Conservation (phyloP, 2,329 filamentous ascomycete species). For the Blastomyces gilchristii region DNA sequence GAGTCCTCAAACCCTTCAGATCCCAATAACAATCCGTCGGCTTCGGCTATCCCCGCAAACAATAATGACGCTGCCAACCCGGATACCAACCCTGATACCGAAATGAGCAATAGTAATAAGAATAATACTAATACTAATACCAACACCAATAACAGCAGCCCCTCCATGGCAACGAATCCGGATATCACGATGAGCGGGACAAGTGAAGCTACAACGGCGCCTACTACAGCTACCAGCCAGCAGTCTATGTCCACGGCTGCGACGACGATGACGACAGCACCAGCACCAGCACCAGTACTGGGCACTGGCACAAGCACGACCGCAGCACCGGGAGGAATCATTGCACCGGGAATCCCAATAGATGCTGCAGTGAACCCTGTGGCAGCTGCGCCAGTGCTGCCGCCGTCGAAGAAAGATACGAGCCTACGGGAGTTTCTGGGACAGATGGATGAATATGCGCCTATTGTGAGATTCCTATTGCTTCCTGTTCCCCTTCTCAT, state of each 20-base stretch:
- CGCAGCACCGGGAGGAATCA: not conserved
- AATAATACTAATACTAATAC: not conserved
- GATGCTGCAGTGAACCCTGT: constrained; percentile 17
- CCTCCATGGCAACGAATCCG: not conserved
- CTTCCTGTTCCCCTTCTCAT: constrained; percentile 15
- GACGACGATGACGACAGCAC: constrained; percentile 1
- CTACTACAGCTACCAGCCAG: not conserved
- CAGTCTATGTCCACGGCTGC: not conserved
- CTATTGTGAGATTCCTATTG: constrained; percentile 57
- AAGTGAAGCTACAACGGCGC: constrained; percentile 8
- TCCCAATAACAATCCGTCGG: not conserved
- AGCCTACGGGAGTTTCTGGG: constrained; percentile 83
- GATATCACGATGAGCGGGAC: constrained; percentile 17
- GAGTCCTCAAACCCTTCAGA: not conserved
- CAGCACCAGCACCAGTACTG: constrained; percentile 12
- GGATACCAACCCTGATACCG: constrained; percentile 1
- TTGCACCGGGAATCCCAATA: constrained; percentile 23
- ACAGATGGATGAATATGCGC: constrained; percentile 98
- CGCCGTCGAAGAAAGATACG: constrained; percentile 76
- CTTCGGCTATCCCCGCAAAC: constrained; percentile 3
- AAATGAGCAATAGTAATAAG: not conserved
- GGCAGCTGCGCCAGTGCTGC: constrained; percentile 24
- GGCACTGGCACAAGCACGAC: not conserved
- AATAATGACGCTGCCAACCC: constrained; percentile 4
- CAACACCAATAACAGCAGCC: constrained; percentile 1